phyloP scores from a whole-genome alignment of 306 rosid species.

The Vigna radiata region DNA sequence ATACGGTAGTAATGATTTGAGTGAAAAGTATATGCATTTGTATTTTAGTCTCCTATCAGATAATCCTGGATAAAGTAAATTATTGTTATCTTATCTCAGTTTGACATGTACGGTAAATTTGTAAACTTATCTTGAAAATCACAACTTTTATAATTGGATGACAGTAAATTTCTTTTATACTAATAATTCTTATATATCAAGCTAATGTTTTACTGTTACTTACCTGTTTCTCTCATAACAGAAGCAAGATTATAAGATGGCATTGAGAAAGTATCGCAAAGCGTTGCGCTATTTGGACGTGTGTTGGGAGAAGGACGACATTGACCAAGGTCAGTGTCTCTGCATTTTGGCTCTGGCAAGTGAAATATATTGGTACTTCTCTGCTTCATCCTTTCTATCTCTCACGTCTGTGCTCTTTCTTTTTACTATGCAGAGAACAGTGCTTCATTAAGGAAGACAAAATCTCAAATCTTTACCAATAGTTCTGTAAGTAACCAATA shows the following conservation, averaged over 20 bases:
- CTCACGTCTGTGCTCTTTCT: conserved; percentile 27
- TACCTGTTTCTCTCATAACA: conserved; percentile 25
- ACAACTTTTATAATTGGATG: neutral
- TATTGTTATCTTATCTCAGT: neutral
- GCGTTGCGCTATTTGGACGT: conserved; percentile 65
- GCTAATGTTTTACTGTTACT: conserved; percentile 7
- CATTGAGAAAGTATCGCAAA: conserved; percentile 60
- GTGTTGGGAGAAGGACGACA: conserved; percentile 66
- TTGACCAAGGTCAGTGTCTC: conserved; percentile 54
- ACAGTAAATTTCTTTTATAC: neutral
- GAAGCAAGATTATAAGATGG: conserved; percentile 61
- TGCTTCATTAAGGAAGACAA: conserved; percentile 55
- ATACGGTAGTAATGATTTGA: neutral
- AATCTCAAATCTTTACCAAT: conserved; percentile 64
- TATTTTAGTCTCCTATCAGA: too few species aligned
- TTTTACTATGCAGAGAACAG: conserved; percentile 51
- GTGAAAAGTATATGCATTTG: neutral
- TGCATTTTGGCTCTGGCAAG: neutral
- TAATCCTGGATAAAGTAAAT: too few species aligned
- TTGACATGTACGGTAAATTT: neutral
- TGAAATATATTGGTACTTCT: neutral
- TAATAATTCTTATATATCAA: neutral
- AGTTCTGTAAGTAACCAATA: conserved; percentile 55
- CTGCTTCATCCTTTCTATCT: conserved; percentile 19
- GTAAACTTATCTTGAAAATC: neutral